phyloP scores from a whole-genome alignment of 2,329 filamentous ascomycete species.

The Fusarium continuum region DNA sequence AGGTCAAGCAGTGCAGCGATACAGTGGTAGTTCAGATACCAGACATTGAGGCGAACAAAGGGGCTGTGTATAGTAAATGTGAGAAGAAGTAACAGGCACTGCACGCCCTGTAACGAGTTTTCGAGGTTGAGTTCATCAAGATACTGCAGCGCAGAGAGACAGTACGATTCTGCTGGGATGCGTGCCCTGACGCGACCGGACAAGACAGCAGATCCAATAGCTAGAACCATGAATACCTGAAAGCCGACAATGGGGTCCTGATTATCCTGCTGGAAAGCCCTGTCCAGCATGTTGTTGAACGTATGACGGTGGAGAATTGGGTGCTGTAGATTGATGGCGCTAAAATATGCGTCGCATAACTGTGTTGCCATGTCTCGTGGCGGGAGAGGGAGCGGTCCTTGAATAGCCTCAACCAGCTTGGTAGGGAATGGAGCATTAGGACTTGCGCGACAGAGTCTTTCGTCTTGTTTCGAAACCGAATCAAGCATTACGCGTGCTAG shows the following conservation, averaged over 20 bases:
- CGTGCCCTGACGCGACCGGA: slow-evolving; percentile 54
- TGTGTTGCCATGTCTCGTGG: slow-evolving; percentile 49
- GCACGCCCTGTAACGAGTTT: slow-evolving; percentile 58
- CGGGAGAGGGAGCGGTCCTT: slow-evolving; percentile 47
- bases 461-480: slow-evolving; percentile 45
- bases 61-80: slow-evolving; percentile 62
- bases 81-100: slow-evolving; percentile 57
- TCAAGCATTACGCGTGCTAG: slow-evolving; percentile 60
- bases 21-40: slow-evolving; percentile 66
- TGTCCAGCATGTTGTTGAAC: slow-evolving; percentile 52
- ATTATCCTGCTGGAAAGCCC: slow-evolving; percentile 47
- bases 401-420: slow-evolving; percentile 46
- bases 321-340: slow-evolving; percentile 57
- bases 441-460: slow-evolving; percentile 1
- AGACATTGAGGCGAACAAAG: slow-evolving; percentile 58
- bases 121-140: slow-evolving; percentile 59
- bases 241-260: slow-evolving; percentile 50
- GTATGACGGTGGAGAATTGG: slow-evolving; percentile 59
- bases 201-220: slow-evolving; percentile 57
- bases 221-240: slow-evolving; percentile 63
- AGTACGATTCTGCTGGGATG: slow-evolving; percentile 60
- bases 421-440: slow-evolving; percentile 34
- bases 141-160: slow-evolving; percentile 56
- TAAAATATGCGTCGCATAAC: slow-evolving; percentile 58
- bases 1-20: slow-evolving; percentile 61